A percentile compares a stretch with the other conserved stretches of the same genome.
phyloP scores from a whole-genome alignment of 208 protist genomes.

The Kentomonas sorsogonicus region DNA sequence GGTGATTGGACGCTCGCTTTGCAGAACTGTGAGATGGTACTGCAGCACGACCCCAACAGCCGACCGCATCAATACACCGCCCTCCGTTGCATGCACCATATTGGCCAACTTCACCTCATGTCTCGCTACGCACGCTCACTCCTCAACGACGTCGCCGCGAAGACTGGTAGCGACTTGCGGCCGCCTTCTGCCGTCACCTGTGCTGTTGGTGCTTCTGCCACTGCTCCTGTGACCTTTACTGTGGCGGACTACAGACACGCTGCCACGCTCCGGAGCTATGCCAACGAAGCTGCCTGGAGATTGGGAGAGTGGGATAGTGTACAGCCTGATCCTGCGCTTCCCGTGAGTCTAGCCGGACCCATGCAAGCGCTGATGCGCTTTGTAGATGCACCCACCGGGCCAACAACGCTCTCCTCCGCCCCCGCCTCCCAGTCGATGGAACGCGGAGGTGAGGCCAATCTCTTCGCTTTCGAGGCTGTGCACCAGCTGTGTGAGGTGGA shows the following conservation, averaged over 20 bases:
- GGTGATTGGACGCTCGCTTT: conserved; percentile 78
- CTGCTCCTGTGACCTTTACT: too few relatives aligned
- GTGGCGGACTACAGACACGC: conserved; percentile 10
- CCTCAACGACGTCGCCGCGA: background rate
- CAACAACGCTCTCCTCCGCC: too few relatives aligned
- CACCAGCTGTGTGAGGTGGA: conserved; percentile 19
- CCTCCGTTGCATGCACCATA: conserved; percentile 78
- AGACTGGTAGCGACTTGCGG: too few relatives aligned
- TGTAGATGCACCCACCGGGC: too few relatives aligned
- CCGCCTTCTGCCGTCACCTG: background rate
- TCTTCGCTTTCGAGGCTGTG: conserved; percentile 5
- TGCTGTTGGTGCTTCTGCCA: background rate
- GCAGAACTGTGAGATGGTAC: conserved; percentile 68
- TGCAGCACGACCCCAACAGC: conserved; percentile 64
- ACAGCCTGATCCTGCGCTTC: conserved; percentile 15
- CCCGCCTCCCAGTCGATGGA: too few relatives aligned
- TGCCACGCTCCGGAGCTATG: conserved; percentile 58
- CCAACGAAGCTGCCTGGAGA: conserved; percentile 84
- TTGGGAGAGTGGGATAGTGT: conserved; percentile 77
- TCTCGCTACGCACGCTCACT: conserved; percentile 44
- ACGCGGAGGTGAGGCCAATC: too few relatives aligned
- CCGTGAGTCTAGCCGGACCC: conserved; percentile 36
- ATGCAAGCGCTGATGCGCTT: conserved; percentile 12
- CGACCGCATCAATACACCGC: conserved; percentile 66
- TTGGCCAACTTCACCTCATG: conserved; percentile 84